Percentiles rank a stretch among this genome's conserved stretches.
Conservation (phyloP, 805 yeast species). For the Starmerella asiatica region DNA sequence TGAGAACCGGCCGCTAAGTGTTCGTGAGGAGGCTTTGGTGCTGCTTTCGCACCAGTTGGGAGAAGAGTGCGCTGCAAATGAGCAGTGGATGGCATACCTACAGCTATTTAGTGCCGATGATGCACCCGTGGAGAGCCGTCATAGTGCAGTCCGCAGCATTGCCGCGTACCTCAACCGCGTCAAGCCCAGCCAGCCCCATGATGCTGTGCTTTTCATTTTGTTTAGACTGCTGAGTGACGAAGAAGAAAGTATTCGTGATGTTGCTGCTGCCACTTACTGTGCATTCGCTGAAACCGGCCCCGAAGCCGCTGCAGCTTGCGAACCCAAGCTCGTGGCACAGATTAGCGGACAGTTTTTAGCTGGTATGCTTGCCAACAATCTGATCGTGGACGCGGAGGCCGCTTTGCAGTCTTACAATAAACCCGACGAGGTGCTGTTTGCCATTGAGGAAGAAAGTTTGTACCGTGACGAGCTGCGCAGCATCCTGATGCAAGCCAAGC, state of each 20-base stretch:
- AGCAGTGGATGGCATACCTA: conserved; percentile 26
- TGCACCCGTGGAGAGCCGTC: conserved; percentile 34
- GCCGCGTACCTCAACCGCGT: conserved; percentile 24
- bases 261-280: conserved; percentile 29
- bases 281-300: neutral
- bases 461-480: conserved; percentile 40
- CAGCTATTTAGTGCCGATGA: conserved; percentile 30
- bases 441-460: conserved; percentile 53
- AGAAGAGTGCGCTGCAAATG: neutral
- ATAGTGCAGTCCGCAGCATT: conserved; percentile 36
- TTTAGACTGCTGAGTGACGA: conserved; percentile 38
- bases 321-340: conserved; percentile 3
- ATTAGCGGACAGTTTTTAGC: conserved; percentile 7
- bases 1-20: conserved; percentile 5
- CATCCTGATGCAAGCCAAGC: conserved; percentile 6
- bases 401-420: conserved; percentile 13
- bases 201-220: conserved; percentile 12
- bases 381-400: conserved; percentile 18
- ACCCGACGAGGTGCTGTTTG: conserved; percentile 38
- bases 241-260: conserved; percentile 43
- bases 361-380: conserved; percentile 4
- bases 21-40: conserved; percentile 16
- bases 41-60: conserved; percentile 1
- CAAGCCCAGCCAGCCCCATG: neutral
- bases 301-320: conserved; percentile 14